Base-by-base conservation (phyloP, 805 yeast species). In the Spathaspora gorwiae region DNA sequence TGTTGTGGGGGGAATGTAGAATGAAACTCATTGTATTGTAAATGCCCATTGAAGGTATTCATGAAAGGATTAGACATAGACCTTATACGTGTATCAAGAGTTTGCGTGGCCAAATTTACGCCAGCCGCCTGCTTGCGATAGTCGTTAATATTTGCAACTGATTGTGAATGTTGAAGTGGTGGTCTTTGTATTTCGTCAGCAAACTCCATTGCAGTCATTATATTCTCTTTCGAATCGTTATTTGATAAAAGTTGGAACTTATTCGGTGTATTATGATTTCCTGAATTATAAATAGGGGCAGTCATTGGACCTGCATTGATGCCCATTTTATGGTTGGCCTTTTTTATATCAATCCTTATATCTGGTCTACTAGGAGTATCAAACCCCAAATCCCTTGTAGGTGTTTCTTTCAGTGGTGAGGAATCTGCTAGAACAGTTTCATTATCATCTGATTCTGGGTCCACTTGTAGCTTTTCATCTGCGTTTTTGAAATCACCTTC, bases 371-470 rank as follows among this genome's bases (percentile, higher is more conserved):
- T 45, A 2, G 61, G 58, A 26, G 58, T 49, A 11, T 45, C 51
- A 12, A 43, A 31, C 15, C 44, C 37, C n/a, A 42, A 41, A 15
- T 42, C 36, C 10, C 26, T 34, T 19, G 24, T 39, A 0, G 67
- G 64, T 6, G 66, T 57, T 1, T 7, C 35, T 43, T 59, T 61
- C 12, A 50, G 49, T 1, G 76, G 76, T 7, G 75, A 70, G 2
- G 74, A 64, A 39, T 67, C 65, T 1, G 72, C 75, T 9, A 69
- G 39, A 7, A 68, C 71, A 1, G 76, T 70, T 37, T 63, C 73
- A 46, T 68, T 67, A 30, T 70, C 75, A 37, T 65, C 67, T 12
- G 54, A 63, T 1, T 50, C 54, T 6, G 2, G 37, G 35, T 15
- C 7, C 36, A 15, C 30, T 43, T 42, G 12, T 3, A 9, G 9